phyloP scores from a whole-genome alignment of 2,329 filamentous ascomycete species.

The Zelopaecilomyces penicillatus region DNA sequence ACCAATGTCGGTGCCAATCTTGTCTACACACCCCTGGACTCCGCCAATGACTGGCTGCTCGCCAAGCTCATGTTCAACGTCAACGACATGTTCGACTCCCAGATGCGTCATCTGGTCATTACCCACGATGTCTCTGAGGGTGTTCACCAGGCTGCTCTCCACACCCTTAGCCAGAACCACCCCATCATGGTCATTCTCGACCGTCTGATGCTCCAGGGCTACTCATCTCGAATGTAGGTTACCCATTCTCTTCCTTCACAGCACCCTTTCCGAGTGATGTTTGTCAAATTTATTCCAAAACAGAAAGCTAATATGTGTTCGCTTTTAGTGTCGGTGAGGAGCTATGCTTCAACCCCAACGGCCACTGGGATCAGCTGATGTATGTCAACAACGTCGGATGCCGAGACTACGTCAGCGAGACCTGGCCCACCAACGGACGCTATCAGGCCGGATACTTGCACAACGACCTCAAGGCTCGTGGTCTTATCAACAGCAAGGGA shows the following conservation, averaged over 20 bases:
- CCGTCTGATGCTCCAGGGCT: conserved; percentile 20
- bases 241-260: background rate
- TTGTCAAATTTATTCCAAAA: no score
- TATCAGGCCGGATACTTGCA: conserved; percentile 32
- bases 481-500: conserved; percentile 27
- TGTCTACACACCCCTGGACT: conserved; percentile 38
- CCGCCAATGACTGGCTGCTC: conserved; percentile 37
- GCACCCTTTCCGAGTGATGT: background rate
- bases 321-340: conserved; percentile 10
- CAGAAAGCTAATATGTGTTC: background rate
- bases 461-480: conserved; percentile 27
- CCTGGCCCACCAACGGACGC: conserved; percentile 21
- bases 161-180: conserved; percentile 37
- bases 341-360: conserved; percentile 19
- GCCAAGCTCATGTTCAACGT: conserved; percentile 42
- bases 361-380: conserved; percentile 23
- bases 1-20: conserved; percentile 29
- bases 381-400: conserved; percentile 21
- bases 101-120: conserved; percentile 35
- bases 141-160: conserved; percentile 34
- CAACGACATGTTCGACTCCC: conserved; percentile 38
- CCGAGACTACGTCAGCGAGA: conserved; percentile 17
- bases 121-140: conserved; percentile 36
- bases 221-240: conserved; percentile 10
- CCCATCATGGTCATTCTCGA: conserved; percentile 32